phyloP scores from a whole-genome alignment of 2,329 filamentous ascomycete genomes.

The Trichoderma polysporum region DNA sequence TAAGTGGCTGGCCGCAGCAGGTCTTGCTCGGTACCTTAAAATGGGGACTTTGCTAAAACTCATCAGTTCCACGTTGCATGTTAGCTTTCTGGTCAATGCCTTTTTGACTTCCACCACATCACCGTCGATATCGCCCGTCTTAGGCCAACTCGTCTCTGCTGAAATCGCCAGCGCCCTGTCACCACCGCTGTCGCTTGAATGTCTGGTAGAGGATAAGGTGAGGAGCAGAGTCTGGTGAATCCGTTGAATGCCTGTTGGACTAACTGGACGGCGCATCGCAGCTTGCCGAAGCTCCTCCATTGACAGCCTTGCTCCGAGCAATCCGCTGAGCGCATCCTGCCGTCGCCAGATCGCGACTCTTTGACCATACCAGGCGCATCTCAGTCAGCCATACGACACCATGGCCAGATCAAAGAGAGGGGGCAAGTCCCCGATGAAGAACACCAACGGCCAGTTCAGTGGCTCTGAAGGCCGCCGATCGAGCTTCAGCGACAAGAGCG shows the following conservation, averaged over 20 bases:
- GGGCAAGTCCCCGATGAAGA: slow-evolving; percentile 55
- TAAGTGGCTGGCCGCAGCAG: neutral
- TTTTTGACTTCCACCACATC: neutral
- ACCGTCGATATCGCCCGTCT: neutral
- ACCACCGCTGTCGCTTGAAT: neutral
- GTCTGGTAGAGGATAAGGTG: neutral
- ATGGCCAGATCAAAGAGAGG: slow-evolving; percentile 48
- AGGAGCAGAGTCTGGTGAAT: neutral
- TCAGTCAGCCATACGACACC: slow-evolving; percentile 6
- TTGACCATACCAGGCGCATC: neutral
- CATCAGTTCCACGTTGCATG: slow-evolving; percentile 17
- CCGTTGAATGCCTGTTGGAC: neutral
- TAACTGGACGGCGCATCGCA: neutral
- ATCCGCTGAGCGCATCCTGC: slow-evolving; percentile 4
- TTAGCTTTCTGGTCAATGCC: neutral
- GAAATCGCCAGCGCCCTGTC: neutral
- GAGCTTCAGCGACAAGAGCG: slow-evolving; percentile 71
- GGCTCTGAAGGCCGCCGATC: slow-evolving; percentile 58
- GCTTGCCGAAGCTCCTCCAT: slow-evolving; percentile 6
- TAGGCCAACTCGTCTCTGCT: neutral
- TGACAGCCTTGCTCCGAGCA: slow-evolving; percentile 16
- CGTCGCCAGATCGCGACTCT: neutral
- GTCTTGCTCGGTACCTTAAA: neutral
- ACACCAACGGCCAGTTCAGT: slow-evolving; percentile 43
- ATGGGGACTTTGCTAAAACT: slow-evolving; percentile 8